Evolutionary conservation across 208 protist genomes (phyloP).

Genomic region (Crithidia expoeki): DNA sequence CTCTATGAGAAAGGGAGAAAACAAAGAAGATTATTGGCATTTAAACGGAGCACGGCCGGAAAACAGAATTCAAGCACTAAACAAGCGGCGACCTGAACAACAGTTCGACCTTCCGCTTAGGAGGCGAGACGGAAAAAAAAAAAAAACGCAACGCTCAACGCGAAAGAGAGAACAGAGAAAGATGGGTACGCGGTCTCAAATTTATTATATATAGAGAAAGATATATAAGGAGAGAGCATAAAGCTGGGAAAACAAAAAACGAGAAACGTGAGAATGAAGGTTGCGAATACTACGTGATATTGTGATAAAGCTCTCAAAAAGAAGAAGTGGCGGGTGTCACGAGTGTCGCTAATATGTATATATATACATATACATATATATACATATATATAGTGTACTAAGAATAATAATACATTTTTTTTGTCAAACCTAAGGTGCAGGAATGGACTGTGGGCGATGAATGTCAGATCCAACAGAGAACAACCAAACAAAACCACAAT

Average conservation of each 20-base stretch:
- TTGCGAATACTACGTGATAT: neutral
- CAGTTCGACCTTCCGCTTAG: neutral
- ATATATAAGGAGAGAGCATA: neutral
- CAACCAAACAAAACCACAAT: neutral
- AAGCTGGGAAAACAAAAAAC: slow-evolving; percentile 8
- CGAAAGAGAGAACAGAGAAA: slow-evolving; percentile 7
- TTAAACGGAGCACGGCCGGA: neutral
- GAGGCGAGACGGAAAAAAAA: no score
- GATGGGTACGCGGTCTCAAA: neutral
- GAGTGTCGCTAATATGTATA: neutral
- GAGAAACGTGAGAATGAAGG: slow-evolving; percentile 1
- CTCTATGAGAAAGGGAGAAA: neutral
- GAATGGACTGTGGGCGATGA: neutral
- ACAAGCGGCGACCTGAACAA: neutral
- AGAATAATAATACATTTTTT: no score
- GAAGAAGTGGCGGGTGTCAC: no score
- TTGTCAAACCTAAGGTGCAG: neutral
- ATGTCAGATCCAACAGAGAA: neutral
- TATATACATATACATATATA: slow-evolving; percentile 11
- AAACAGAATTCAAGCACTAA: neutral
- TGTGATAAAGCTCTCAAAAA: neutral
- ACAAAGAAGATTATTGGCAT: neutral
- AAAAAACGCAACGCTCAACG: slow-evolving; percentile 1
- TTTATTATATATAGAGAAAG: neutral
- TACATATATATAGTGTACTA: slow-evolving; percentile 2